Percentiles rank a stretch among this genome's conserved stretches.
These are phyloP conservation scores for Calocybe gangraenosa DNA, from an alignment of 768 basidiomycete species.

Conservation along the genomic window DNA sequence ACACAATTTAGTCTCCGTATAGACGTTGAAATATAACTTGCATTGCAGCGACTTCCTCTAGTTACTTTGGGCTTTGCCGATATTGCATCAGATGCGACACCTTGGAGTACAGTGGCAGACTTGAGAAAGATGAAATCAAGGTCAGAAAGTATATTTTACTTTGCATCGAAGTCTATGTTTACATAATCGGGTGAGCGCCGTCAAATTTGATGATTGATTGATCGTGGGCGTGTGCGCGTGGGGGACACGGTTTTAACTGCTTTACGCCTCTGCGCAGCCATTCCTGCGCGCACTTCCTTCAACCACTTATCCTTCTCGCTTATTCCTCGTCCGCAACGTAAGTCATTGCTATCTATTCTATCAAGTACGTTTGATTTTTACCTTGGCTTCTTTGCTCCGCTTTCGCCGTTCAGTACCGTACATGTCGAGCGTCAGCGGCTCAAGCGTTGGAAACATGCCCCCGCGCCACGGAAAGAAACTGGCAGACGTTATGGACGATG, in stretches of 20 bases:
- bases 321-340: background rate
- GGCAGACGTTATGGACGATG: slow-evolving; percentile 28
- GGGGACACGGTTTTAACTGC: slow-evolving; percentile 13
- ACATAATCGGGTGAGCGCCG: too few relatives aligned
- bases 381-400: background rate
- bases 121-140: too few relatives aligned
- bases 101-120: too few relatives aligned
- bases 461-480: slow-evolving; percentile 24
- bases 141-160: too few relatives aligned
- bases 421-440: slow-evolving; percentile 33
- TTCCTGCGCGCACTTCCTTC: slow-evolving; percentile 3
- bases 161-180: too few relatives aligned
- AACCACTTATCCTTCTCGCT: background rate
- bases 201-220: slow-evolving; percentile 9
- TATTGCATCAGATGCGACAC: too few relatives aligned
- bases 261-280: slow-evolving; percentile 13
- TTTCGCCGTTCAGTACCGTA: background rate
- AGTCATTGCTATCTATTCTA: background rate
- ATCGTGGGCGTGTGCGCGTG: slow-evolving; percentile 19
- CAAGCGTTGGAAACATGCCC: slow-evolving; percentile 32
- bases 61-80: too few relatives aligned
- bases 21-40: too few relatives aligned
- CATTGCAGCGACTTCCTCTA: too few relatives aligned
- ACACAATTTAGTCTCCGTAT: too few relatives aligned
- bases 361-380: background rate